Evolutionary conservation across 1,284 basidiomycete species (phyloP).

Genomic region (Sparassis latifolia): DNA sequence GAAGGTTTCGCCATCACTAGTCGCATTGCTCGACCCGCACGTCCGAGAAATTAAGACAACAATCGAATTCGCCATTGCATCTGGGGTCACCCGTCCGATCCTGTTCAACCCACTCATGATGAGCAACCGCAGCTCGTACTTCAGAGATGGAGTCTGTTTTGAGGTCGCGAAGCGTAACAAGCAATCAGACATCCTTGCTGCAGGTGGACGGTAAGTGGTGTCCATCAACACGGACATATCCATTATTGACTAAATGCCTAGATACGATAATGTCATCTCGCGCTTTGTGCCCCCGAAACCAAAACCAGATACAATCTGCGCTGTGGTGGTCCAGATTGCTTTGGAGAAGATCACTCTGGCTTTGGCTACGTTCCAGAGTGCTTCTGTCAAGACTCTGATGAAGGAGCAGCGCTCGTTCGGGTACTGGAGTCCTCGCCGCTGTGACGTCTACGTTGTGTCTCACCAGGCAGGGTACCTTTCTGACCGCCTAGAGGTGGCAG

Average conservation of each 20-base stretch:
- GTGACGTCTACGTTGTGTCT: slow-evolving; percentile 80
- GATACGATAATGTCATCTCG: slow-evolving; percentile 72
- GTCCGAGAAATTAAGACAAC: slow-evolving; percentile 61
- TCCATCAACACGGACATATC: not conserved
- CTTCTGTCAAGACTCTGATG: slow-evolving; percentile 60
- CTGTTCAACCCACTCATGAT: slow-evolving; percentile 71
- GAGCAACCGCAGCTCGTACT: slow-evolving; percentile 52
- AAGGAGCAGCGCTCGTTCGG: slow-evolving; percentile 82
- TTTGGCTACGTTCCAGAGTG: slow-evolving; percentile 67
- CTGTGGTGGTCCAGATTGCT: slow-evolving; percentile 72
- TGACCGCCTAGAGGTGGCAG: slow-evolving; percentile 72
- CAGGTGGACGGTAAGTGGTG: slow-evolving; percentile 63
- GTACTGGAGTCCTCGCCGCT: slow-evolving; percentile 80
- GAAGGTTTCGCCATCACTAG: slow-evolving; percentile 49
- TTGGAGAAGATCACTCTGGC: slow-evolving; percentile 74
- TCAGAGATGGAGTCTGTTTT: slow-evolving; percentile 70
- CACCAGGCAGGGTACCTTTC: slow-evolving; percentile 71
- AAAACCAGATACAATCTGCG: slow-evolving; percentile 50
- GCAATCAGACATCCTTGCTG: slow-evolving; percentile 68
- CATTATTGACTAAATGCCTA: slow-evolving; percentile 18
- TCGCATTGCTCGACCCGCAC: slow-evolving; percentile 38
- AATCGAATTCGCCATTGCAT: slow-evolving; percentile 52
- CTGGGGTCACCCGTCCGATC: slow-evolving; percentile 59
- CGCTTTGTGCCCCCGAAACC: slow-evolving; percentile 54
- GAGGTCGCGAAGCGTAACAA: slow-evolving; percentile 68